Evolutionary conservation across 192 early-diverging fungal species (phyloP), one percentile per base, ranked within the genome.

Genomic region (Dissophora globulifera): DNA sequence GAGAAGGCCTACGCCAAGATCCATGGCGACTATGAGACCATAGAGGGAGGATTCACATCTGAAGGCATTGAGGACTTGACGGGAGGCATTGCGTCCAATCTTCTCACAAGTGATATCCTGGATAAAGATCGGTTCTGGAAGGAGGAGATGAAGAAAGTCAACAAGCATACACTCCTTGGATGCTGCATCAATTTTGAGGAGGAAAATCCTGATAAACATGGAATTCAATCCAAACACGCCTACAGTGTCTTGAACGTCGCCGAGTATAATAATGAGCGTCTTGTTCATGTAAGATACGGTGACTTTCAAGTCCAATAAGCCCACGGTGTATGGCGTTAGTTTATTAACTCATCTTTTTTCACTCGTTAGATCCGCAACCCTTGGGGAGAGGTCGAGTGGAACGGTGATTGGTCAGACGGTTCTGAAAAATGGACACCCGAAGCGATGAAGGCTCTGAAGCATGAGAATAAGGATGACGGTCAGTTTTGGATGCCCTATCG

Each of bases 1-100:
- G 86, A 88, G 62, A 88, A 88, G 49, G 86, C 85, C 5, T 88
- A 85, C 63, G 85, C 86, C 13, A 88, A 88, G 65, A 78, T 83
- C 25, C 83, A 88, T 81, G 80, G 82, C 20, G 74, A 78, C 43
- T 88, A 88, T 49, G 68, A 83, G 51, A 51, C 45, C n/a, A 67
- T 86, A 29, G 55, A 51, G 27, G 84, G 84, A 30, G 82, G 84
- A 11, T 62, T 42, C 22, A 74, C 71, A 3, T 62, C 82, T 9
- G 83, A 86, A 41, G 85, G 80, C 11, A 80, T 87, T 38, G 85
- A 87, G 50, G 85, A 87, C 62, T 45, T 87, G 22, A 87, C 86
- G 1, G 85, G 86, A n/a, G 85, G 86, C 13, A 58, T 81, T 17
- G 70, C 78, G 17, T 71, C 75, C 0, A 65, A 69, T 19, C 58